Conservation (phyloP, 345 rosid genomes). For the Physaria fendleri region DNA sequence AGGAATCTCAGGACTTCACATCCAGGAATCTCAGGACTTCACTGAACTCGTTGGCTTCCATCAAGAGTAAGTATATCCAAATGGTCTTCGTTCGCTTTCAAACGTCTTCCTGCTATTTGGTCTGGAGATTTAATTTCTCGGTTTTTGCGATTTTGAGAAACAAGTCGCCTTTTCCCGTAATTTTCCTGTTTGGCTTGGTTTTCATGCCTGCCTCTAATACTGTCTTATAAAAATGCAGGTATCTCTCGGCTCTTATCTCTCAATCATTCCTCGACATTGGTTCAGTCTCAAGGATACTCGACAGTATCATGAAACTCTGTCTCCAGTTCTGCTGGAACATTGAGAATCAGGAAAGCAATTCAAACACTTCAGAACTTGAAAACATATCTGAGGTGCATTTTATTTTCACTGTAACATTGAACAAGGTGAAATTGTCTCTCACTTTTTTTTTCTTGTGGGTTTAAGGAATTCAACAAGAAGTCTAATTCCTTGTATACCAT, state of each 20-base stretch:
- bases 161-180: neutral
- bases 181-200: neutral
- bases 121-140: neutral
- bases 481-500: conserved; percentile 88
- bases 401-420: neutral
- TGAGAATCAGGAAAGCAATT: conserved; percentile 79
- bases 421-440: neutral
- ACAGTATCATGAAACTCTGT: conserved; percentile 93
- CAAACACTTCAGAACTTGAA: conserved; percentile 73
- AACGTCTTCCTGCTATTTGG: conserved; percentile 6
- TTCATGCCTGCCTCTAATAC: neutral
- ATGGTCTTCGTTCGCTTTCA: neutral
- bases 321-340: conserved; percentile 96
- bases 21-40: conserved; percentile 85
- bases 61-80: conserved; percentile 67
- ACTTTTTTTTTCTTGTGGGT: neutral
- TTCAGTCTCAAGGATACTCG: conserved; percentile 88
- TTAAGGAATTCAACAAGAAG: conserved; percentile 92
- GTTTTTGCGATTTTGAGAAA: neutral
- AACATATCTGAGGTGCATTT: conserved; percentile 65
- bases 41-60: conserved; percentile 93
- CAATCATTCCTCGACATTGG: conserved; percentile 98
- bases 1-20: conserved; percentile 88
- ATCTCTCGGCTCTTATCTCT: conserved; percentile 86
- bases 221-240: conserved; percentile 43